These are phyloP conservation scores for Paecilomyces sp. DNA, from an alignment of 2,329 filamentous ascomycete species.

Conservation along the genomic window DNA sequence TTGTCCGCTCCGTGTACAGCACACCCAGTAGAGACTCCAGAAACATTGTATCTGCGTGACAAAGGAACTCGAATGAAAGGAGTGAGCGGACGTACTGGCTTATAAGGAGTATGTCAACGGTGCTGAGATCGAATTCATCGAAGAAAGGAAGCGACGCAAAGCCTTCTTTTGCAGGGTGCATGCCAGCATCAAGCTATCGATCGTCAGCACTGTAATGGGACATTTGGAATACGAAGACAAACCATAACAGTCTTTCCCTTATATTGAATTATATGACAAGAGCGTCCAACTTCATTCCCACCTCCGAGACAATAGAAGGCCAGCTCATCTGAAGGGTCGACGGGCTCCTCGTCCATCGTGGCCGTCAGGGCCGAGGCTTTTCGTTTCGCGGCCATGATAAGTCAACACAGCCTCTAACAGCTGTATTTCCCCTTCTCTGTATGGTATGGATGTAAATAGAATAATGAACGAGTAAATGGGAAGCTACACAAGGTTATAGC, in stretches of 20 bases:
- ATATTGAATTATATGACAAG: conserved; percentile 97
- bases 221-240: conserved; percentile 23
- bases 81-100: conserved; percentile 74
- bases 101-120: conserved; percentile 91
- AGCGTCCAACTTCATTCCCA: conserved; percentile 93
- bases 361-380: conserved; percentile 72
- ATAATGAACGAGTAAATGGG: neutral
- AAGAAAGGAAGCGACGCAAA: conserved; percentile 92
- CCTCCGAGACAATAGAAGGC: conserved; percentile 91
- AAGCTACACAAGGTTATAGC: neutral
- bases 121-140: conserved; percentile 96
- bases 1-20: neutral
- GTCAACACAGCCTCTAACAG: neutral
- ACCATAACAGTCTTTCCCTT: conserved; percentile 99
- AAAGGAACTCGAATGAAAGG: conserved; percentile 8
- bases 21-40: neutral
- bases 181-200: conserved; percentile 81
- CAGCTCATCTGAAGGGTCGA: conserved; percentile 88
- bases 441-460: neutral
- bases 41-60: conserved; percentile 1
- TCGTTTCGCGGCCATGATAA: conserved; percentile 81
- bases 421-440: neutral
- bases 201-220: conserved; percentile 5
- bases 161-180: conserved; percentile 93
- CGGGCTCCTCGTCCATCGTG: conserved; percentile 65